phyloP scores from a whole-genome alignment of 2,329 filamentous ascomycete species.

The Colletotrichum paranaense region DNA sequence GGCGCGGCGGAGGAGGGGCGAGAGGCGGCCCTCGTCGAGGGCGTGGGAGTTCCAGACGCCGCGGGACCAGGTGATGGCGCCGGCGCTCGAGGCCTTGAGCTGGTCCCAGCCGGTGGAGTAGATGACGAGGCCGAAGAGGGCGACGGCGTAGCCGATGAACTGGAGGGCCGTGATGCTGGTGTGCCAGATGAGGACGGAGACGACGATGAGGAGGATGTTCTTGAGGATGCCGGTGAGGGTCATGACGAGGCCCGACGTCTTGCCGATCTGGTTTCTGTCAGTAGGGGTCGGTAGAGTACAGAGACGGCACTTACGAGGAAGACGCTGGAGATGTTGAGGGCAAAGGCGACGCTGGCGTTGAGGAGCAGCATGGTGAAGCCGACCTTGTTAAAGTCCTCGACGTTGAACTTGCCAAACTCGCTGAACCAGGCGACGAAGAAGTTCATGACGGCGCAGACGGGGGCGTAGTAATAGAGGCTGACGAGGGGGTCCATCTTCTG shows the following conservation, averaged over 20 bases:
- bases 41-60: constrained; percentile 33
- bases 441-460: constrained; percentile 86
- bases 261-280: constrained; percentile 74
- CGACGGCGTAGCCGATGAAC: constrained; percentile 81
- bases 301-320: constrained; percentile 73
- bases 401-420: constrained; percentile 75
- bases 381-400: constrained; percentile 72
- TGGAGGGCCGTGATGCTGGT: constrained; percentile 78
- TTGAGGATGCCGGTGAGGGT: constrained; percentile 89
- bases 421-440: constrained; percentile 74
- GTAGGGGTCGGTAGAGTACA: neutral
- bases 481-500: constrained; percentile 91
- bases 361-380: constrained; percentile 74
- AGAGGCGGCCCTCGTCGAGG: constrained; percentile 38
- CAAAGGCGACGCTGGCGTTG: constrained; percentile 83
- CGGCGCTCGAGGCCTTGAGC: constrained; percentile 36
- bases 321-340: constrained; percentile 87
- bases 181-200: constrained; percentile 82
- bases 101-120: constrained; percentile 58
- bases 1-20: constrained; percentile 39
- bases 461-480: constrained; percentile 90
- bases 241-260: constrained; percentile 87
- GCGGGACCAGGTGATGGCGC: constrained; percentile 32
- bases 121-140: constrained; percentile 62
- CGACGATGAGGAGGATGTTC: constrained; percentile 83